Evolutionary conservation across 1,284 basidiomycete genomes (phyloP).

Genomic region (Phellopilus nigrolimitatus): DNA sequence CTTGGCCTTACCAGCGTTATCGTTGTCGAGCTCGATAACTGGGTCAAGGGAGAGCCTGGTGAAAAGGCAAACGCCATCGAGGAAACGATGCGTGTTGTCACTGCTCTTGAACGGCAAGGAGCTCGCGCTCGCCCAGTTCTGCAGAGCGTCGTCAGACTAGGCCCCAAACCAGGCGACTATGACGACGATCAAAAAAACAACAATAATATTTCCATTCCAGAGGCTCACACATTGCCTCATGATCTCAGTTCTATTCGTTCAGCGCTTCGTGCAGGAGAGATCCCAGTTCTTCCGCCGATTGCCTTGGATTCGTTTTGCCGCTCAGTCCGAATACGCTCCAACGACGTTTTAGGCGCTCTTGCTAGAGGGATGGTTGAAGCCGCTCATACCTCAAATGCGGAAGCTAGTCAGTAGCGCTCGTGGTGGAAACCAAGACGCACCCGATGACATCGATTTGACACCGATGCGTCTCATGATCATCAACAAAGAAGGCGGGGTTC

Average conservation of each 20-base stretch:
- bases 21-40: slow-evolving; percentile 86
- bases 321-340: slow-evolving; percentile 82
- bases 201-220: slow-evolving; percentile 41
- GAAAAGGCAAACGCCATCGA: slow-evolving; percentile 61
- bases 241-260: slow-evolving; percentile 83
- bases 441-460: slow-evolving; percentile 65
- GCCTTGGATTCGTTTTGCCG: slow-evolving; percentile 89
- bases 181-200: slow-evolving; percentile 17
- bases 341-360: slow-evolving; percentile 87
- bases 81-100: slow-evolving; percentile 81
- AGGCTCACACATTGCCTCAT: slow-evolving; percentile 70
- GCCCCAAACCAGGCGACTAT: slow-evolving; percentile 60
- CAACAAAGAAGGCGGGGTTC: slow-evolving; percentile 94
- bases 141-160: slow-evolving; percentile 80
- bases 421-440: slow-evolving; percentile 4
- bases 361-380: slow-evolving; percentile 83
- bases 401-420: slow-evolving; percentile 23
- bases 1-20: slow-evolving; percentile 94
- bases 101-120: slow-evolving; percentile 79
- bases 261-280: slow-evolving; percentile 88
- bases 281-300: slow-evolving; percentile 93
- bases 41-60: slow-evolving; percentile 60
- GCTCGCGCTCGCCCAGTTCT: slow-evolving; percentile 85
- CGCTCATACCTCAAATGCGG: slow-evolving; percentile 29
- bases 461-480: slow-evolving; percentile 97